Evolutionary conservation across 306 rosid species (phyloP).

Genomic region (Phaseolus lunatus): DNA sequence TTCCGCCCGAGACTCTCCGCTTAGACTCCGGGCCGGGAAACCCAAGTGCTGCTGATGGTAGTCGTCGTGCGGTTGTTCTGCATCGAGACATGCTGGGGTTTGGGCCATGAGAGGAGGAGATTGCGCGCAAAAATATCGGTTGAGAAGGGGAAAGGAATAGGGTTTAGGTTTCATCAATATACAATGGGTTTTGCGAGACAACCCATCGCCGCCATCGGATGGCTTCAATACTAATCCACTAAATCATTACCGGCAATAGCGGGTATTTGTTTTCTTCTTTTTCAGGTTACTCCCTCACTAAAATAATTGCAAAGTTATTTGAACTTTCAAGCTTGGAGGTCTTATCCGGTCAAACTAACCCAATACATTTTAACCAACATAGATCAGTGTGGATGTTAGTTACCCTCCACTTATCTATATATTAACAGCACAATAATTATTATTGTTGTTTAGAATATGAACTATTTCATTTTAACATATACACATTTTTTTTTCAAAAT

Average conservation of each 20-base stretch:
- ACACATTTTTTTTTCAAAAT: no score
- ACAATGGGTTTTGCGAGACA: constrained; percentile 41
- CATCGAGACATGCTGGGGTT: constrained; percentile 25
- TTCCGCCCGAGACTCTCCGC: constrained; percentile 61
- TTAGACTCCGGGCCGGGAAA: constrained; percentile 48
- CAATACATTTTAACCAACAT: no score
- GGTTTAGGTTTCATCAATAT: constrained; percentile 68
- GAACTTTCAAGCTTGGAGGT: no score
- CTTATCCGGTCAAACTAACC: no score
- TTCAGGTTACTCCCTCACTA: no score
- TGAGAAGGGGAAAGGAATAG: constrained; percentile 39
- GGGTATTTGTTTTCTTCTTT: background rate
- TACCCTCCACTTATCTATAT: no score
- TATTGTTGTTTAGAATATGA: no score
- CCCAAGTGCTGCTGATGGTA: constrained; percentile 34
- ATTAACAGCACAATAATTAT: no score
- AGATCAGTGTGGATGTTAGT: no score
- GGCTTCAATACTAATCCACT: no score
- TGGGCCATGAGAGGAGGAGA: constrained; percentile 33
- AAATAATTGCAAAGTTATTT: no score
- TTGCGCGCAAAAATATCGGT: background rate
- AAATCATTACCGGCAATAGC: background rate
- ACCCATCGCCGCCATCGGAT: constrained; percentile 58
- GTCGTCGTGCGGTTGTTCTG: constrained; percentile 52
- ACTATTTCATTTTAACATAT: no score